These are phyloP conservation scores for Solanum sejunctum DNA, from an alignment of 257 asterid species.

Conservation along the genomic window DNA sequence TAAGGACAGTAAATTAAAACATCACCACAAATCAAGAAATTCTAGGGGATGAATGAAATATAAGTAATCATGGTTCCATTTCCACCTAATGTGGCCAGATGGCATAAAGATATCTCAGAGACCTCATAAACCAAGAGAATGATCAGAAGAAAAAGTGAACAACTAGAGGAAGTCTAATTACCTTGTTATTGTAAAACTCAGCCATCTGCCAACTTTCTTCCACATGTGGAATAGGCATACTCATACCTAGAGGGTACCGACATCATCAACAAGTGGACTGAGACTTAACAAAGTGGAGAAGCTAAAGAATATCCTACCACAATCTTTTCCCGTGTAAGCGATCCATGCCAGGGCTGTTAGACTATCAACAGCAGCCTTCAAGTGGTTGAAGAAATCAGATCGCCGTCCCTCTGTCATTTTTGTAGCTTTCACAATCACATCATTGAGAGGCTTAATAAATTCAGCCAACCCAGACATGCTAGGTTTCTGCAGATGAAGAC, in stretches of 20 bases:
- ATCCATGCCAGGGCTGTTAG: slow-evolving; percentile 83
- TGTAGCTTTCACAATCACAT: slow-evolving; percentile 57
- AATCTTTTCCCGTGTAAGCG: slow-evolving; percentile 84
- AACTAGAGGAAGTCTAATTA: slow-evolving; percentile 4
- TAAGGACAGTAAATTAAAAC: background rate
- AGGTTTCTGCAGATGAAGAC: slow-evolving; percentile 61
- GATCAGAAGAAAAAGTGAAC: background rate
- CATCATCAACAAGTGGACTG: background rate
- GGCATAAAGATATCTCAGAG: background rate
- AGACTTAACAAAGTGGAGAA: background rate
- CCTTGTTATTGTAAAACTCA: slow-evolving; percentile 92
- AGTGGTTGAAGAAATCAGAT: slow-evolving; percentile 73
- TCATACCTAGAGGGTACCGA: slow-evolving; percentile 50
- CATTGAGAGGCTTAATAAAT: slow-evolving; percentile 83
- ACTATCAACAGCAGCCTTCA: slow-evolving; percentile 89
- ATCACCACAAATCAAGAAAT: background rate
- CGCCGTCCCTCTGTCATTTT: slow-evolving; percentile 75
- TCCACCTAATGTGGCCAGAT: background rate
- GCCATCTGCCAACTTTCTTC: slow-evolving; percentile 99
- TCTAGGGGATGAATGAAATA: background rate
- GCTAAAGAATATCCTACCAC: slow-evolving; percentile 37
- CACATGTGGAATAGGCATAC: slow-evolving; percentile 95
- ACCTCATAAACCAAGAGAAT: background rate
- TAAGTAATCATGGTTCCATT: background rate
- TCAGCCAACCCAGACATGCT: slow-evolving; percentile 64